Percentiles rank a stretch among this genome's conserved stretches.
Evolutionary conservation across 495 filamentous ascomycete species (phyloP).

Genomic region (Cladorrhinum samala): DNA sequence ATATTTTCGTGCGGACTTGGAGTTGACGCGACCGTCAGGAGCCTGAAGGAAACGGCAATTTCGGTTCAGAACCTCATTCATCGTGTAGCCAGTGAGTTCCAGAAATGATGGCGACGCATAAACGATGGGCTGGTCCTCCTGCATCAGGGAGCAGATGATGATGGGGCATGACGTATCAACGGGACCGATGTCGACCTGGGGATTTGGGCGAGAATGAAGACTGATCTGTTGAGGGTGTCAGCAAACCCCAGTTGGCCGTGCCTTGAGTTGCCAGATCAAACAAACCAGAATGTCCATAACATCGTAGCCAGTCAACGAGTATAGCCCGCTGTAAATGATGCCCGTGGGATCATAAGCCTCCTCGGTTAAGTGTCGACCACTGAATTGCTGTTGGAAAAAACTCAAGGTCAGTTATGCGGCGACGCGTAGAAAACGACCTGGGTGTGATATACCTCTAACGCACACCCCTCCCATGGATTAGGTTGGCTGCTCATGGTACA

Average conservation of each 20-base stretch:
- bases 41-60: slow-evolving; percentile 52
- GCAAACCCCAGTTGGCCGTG: not conserved
- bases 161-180: slow-evolving; percentile 45
- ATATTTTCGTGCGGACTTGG: slow-evolving; percentile 25
- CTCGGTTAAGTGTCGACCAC: not conserved
- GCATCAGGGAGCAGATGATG: slow-evolving; percentile 41
- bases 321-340: slow-evolving; percentile 44
- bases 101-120: slow-evolving; percentile 43
- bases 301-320: slow-evolving; percentile 40
- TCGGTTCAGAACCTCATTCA: slow-evolving; percentile 34
- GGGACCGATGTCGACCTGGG: slow-evolving; percentile 37
- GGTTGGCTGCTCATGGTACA: slow-evolving; percentile 6
- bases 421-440: not conserved
- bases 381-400: not conserved
- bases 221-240: slow-evolving; percentile 25
- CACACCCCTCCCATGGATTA: slow-evolving; percentile 24
- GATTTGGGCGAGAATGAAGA: slow-evolving; percentile 37
- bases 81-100: slow-evolving; percentile 40
- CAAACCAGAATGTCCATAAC: slow-evolving; percentile 45
- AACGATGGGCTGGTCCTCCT: slow-evolving; percentile 41
- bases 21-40: slow-evolving; percentile 28
- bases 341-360: slow-evolving; percentile 20
- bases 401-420: not conserved
- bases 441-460: slow-evolving; percentile 14
- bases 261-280: not conserved